Evolutionary conservation across 345 rosid species (phyloP).

Genomic region (Acer negundo): DNA sequence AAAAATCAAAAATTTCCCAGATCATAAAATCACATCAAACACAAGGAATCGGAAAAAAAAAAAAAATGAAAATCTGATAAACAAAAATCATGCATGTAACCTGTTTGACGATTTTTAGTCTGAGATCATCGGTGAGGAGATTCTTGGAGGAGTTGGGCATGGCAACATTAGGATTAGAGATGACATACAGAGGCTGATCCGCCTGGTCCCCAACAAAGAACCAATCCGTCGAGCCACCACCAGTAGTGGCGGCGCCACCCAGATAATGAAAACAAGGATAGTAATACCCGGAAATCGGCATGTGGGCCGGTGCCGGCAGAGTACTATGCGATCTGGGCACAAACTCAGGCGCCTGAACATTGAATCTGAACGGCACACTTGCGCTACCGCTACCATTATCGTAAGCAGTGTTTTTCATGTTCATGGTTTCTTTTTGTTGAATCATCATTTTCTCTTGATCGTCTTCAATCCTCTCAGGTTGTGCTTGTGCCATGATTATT

Average conservation of each 20-base stretch:
- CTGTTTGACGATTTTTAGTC: conserved; percentile 86
- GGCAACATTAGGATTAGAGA: conserved; percentile 48
- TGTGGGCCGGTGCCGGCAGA: conserved; percentile 18
- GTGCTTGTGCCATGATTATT: conserved; percentile 58
- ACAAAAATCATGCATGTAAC: conserved; percentile 27
- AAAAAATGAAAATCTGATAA: background rate
- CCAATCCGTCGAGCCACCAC: conserved; percentile 65
- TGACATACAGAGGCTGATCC: conserved; percentile 43
- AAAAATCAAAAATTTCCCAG: background rate
- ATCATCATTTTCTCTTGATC: background rate
- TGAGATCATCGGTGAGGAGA: conserved; percentile 73
- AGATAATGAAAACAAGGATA: conserved; percentile 70
- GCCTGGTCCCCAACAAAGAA: conserved; percentile 70
- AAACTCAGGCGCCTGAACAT: conserved; percentile 90
- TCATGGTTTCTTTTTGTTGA: conserved; percentile 32
- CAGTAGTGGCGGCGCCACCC: conserved; percentile 32
- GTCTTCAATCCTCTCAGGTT: conserved; percentile 36
- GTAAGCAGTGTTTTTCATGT: conserved; percentile 10
- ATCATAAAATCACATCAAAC: background rate
- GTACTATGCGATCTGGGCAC: conserved; percentile 60
- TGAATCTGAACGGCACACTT: conserved; percentile 71
- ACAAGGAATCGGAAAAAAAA: background rate
- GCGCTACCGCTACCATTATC: conserved; percentile 22
- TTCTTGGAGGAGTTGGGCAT: conserved; percentile 52
- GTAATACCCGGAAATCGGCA: conserved; percentile 61